A percentile compares a stretch with the other conserved stretches of the same genome.
phyloP scores from a whole-genome alignment of 2,329 filamentous ascomycete species.

The Coniella vitis region DNA sequence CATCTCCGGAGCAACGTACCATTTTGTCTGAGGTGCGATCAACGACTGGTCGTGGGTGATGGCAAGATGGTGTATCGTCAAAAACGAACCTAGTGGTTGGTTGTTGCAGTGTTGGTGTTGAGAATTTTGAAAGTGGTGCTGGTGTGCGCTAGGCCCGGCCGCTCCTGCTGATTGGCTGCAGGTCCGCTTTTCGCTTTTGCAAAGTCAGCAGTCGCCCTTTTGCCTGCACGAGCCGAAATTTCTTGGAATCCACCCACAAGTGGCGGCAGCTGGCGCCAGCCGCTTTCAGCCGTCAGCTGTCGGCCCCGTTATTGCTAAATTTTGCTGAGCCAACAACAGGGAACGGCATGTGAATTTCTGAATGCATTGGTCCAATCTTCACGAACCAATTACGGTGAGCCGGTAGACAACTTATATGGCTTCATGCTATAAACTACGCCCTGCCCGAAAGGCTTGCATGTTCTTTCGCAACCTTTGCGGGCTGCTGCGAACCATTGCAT shows the following conservation, averaged over 20 bases:
- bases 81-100: conserved; percentile 6
- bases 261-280: neutral
- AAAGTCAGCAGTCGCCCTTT: neutral
- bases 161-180: conserved; percentile 6
- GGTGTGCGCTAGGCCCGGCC: conserved; percentile 7
- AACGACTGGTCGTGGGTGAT: conserved; percentile 26
- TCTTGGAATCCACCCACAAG: neutral
- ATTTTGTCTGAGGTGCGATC: conserved; percentile 49
- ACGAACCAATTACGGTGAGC: no score
- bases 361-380: no score
- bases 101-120: conserved; percentile 6
- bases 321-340: no score
- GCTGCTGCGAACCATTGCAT: no score
- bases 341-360: no score
- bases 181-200: conserved; percentile 3
- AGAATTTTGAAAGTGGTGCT: conserved; percentile 17
- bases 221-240: neutral
- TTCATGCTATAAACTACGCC: no score
- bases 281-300: neutral
- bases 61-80: conserved; percentile 14
- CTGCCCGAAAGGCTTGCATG: no score
- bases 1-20: conserved; percentile 30
- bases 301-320: no score
- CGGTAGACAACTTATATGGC: no score
- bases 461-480: no score